These are phyloP conservation scores for Notholithocarpus densiflorus DNA, from an alignment of 306 rosid species.

Conservation along the genomic window DNA sequence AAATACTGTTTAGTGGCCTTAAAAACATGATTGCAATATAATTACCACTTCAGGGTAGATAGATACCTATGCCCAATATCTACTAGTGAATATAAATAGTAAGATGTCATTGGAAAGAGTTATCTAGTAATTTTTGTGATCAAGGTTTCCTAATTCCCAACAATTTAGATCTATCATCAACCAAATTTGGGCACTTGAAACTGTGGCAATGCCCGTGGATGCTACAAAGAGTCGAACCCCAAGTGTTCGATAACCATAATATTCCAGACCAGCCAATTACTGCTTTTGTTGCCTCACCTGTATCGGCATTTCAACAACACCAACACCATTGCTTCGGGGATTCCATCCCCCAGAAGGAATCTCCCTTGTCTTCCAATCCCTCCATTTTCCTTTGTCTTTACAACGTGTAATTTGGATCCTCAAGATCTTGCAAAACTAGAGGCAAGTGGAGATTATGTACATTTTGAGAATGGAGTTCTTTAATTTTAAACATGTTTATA, in stretches of 20 bases:
- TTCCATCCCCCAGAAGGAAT: constrained; percentile 67
- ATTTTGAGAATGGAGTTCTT: constrained; percentile 1
- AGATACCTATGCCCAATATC: constrained; percentile 15
- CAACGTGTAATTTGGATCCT: constrained; percentile 78
- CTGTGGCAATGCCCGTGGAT: constrained; percentile 90
- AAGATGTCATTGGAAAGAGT: constrained; percentile 23
- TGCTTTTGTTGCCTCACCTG: constrained; percentile 51
- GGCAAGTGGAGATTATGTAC: constrained; percentile 52
- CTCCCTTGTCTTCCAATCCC: constrained; percentile 86
- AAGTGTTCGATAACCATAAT: constrained; percentile 64
- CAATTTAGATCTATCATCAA: constrained; percentile 43
- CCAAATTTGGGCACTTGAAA: constrained; percentile 79
- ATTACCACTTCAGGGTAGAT: too few species aligned
- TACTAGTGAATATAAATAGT: background rate
- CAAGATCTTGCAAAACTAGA: constrained; percentile 90
- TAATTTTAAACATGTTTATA: constrained; percentile 75
- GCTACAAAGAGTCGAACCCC: constrained; percentile 80
- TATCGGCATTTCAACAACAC: constrained; percentile 60
- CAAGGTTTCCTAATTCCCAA: constrained; percentile 57
- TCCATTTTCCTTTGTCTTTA: constrained; percentile 89
- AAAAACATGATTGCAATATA: too few species aligned
- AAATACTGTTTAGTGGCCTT: too few species aligned
- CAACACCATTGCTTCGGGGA: constrained; percentile 82
- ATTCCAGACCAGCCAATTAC: constrained; percentile 79
- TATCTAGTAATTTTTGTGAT: constrained; percentile 46